phyloP scores from a whole-genome alignment of 495 filamentous ascomycete species.

The Lasiosphaeria miniovina region DNA sequence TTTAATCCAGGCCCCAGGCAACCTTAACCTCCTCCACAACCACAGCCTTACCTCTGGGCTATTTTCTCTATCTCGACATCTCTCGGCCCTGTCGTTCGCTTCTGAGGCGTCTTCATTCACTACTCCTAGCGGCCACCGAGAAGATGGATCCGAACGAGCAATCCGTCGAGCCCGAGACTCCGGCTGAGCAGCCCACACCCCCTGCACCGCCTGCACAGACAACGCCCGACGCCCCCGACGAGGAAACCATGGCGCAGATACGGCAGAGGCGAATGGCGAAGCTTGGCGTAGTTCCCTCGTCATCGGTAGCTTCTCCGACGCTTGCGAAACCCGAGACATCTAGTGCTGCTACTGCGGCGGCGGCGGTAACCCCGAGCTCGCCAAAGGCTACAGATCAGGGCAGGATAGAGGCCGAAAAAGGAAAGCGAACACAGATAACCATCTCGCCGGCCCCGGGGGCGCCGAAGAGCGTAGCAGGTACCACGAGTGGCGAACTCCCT shows the following conservation, averaged over 20 bases:
- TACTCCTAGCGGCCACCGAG: neutral
- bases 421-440: slow-evolving; percentile 27
- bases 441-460: slow-evolving; percentile 20
- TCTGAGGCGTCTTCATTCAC: neutral
- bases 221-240: slow-evolving; percentile 31
- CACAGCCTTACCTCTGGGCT: neutral
- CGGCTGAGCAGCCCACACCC: slow-evolving; percentile 12
- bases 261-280: slow-evolving; percentile 41
- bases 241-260: slow-evolving; percentile 40
- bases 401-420: slow-evolving; percentile 7
- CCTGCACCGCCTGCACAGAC: slow-evolving; percentile 2
- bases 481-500: slow-evolving; percentile 8
- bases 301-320: slow-evolving; percentile 12
- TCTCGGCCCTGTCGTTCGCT: neutral
- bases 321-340: slow-evolving; percentile 8
- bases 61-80: neutral
- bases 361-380: slow-evolving; percentile 7
- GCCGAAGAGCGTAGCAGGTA: slow-evolving; percentile 26
- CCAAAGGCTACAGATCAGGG: slow-evolving; percentile 10
- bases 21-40: neutral
- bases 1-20: slow-evolving; percentile 7
- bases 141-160: slow-evolving; percentile 33
- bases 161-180: slow-evolving; percentile 4
- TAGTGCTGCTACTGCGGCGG: slow-evolving; percentile 4
- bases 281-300: slow-evolving; percentile 33